Evolutionary conservation across 2,329 filamentous ascomycete species (phyloP), one percentile per base, ranked within the genome.

Genomic region (Coniochaeta sp.): DNA sequence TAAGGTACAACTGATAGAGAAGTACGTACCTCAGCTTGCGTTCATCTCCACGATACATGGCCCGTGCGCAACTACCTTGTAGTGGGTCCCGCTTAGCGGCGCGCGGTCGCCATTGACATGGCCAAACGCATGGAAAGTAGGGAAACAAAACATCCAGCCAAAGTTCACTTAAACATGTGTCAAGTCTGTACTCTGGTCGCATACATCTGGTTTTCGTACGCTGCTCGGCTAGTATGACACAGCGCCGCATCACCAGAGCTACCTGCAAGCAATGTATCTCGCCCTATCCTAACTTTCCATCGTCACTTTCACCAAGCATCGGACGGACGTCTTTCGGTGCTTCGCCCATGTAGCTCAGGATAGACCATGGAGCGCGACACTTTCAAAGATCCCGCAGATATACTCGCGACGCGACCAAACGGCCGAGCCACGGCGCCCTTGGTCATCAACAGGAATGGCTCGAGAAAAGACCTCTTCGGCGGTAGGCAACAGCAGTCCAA

Each of bases 401-500:
- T 59, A 12, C 56, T 65, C 50, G 62, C 63, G 8, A 63, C 65
- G 22, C 67, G 62, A 50, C 19, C 64, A 8, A 71, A 68, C 52
- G 64, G 65, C 30, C 67, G 66, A 50, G 61, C 64, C 57, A 65
- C 65, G n/a, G 61, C 70, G 26, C 65, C 68, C 5, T 69, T 78
- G 10, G 64, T 72, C 8, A 75, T 79, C 58, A 75, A 72, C 65
- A 71, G 74, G 57, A 71, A 73, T 6, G 74, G 73, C n/a, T 70
- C 60, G 36, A 59, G 76, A 40, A 76, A 72, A 65, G 74, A 75
- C 56, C 65, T 79, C 16, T 79, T 79, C 59, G 54, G 54, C 22
- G 54, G 34, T n/a, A 24, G 54, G 28, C 26, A 34, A 34, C 54
- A 36, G 30, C 54, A 38, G 30, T 12, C 28, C 2, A 36, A 56